Evolutionary conservation across 768 basidiomycete genomes (phyloP).

Genomic region (Phanerochaete sordida): DNA sequence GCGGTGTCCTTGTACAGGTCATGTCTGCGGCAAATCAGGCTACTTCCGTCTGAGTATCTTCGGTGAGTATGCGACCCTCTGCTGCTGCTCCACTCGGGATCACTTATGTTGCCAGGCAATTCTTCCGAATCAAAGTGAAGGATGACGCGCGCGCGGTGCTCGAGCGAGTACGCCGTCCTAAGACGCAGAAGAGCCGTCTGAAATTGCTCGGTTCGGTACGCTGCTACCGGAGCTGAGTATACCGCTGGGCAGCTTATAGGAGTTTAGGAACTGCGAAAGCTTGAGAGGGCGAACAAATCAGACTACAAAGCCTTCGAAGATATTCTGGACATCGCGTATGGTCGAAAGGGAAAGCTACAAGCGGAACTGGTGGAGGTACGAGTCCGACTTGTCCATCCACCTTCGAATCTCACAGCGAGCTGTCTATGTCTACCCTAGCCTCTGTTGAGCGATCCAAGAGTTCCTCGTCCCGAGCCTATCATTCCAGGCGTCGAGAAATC

Average conservation of each 20-base stretch:
- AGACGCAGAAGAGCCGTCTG: not conserved
- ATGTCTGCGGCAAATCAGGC: slow-evolving; percentile 37
- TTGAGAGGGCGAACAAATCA: slow-evolving; percentile 54
- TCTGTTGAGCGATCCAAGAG: slow-evolving; percentile 44
- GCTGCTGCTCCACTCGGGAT: not conserved
- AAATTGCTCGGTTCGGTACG: not conserved
- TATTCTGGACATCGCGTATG: slow-evolving; percentile 70
- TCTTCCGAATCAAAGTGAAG: slow-evolving; percentile 56
- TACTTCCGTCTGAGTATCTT: slow-evolving; percentile 44
- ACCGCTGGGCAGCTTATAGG: not conserved
- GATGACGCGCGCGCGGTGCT: slow-evolving; percentile 56
- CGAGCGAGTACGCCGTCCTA: slow-evolving; percentile 11
- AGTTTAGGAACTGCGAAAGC: not conserved
- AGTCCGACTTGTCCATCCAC: not conserved
- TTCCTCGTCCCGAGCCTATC: slow-evolving; percentile 40
- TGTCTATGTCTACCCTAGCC: slow-evolving; percentile 38
- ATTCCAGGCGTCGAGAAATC: slow-evolving; percentile 50
- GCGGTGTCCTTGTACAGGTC: slow-evolving; percentile 35
- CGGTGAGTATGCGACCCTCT: slow-evolving; percentile 30
- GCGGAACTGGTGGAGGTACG: slow-evolving; percentile 67
- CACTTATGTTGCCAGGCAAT: slow-evolving; percentile 40
- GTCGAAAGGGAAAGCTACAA: slow-evolving; percentile 66
- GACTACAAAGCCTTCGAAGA: slow-evolving; percentile 47
- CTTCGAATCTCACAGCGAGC: slow-evolving; percentile 1
- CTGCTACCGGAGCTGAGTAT: not conserved